Evolutionary conservation across 2,329 filamentous ascomycete species (phyloP), one percentile per base, ranked within the genome.

Genomic region (Arthrobotrys pseudoclavata): DNA sequence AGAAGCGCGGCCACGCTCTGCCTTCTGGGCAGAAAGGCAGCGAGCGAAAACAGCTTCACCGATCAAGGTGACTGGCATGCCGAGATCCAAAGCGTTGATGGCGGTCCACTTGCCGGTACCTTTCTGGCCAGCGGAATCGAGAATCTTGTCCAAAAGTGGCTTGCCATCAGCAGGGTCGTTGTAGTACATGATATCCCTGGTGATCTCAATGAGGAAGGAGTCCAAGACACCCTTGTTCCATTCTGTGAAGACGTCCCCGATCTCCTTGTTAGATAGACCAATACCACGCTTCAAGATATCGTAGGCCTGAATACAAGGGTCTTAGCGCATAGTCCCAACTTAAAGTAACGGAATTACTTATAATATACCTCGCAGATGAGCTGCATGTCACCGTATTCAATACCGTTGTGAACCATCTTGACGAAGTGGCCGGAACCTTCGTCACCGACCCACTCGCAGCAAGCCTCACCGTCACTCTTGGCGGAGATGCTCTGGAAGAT

Each of bases 351-450:
- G 12, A 9, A 4, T 40, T 40, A 13, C 12, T 40, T n/a, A 15
- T 15, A 12, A 74, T 89, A 82, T 87, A 97, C 95, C 91, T 99
- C 96, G 86, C 92, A 96, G 85, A 99, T 99, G 84, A 99, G 89
- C 89, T 99, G 96, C 96, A 99, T 99, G 88, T 99, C 96, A 90
- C 96, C 96, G 85, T 99, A 99, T 88, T 99, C 96, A 83, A 99
- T 99, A 89, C 96, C 96, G 87, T 99, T 99, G 91, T 99, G 96
- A 80, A 99, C 96, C 96, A 99, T 99, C 92, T 99, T 99, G 88
- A 99, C 95, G 89, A 97, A 99, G 91, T 99, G 96, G 83, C 96
- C 96, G 87, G 96, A 93, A 90, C 96, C 96, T 86, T 98, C 94
- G 87, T 98, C 96, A 87, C 96, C 96, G 83, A 99, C 96, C 96